Percentiles rank a stretch among this genome's conserved stretches.
phyloP scores from a whole-genome alignment of 1,284 basidiomycete genomes.

The Cryptococcus floricola region DNA sequence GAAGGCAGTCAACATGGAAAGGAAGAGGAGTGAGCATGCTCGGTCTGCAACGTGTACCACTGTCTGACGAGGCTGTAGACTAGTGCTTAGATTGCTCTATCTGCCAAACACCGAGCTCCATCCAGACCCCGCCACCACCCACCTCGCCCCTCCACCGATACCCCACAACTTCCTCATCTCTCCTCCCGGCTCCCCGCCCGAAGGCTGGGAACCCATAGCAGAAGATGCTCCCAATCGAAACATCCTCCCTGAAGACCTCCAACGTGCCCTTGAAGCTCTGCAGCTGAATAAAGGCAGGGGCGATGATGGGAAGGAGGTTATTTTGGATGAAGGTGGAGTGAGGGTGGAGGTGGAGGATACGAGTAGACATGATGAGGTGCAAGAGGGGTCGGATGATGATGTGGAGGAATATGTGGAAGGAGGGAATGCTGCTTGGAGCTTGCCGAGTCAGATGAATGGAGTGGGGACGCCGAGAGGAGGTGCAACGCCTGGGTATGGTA shows the following conservation, averaged over 20 bases:
- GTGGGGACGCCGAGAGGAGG: slow-evolving; percentile 6
- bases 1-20: not conserved
- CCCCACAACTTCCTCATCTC: slow-evolving; percentile 97
- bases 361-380: slow-evolving; percentile 4
- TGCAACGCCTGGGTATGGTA: slow-evolving; percentile 23
- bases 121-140: slow-evolving; percentile 39
- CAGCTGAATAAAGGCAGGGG: slow-evolving; percentile 31
- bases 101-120: slow-evolving; percentile 64
- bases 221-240: slow-evolving; percentile 88
- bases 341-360: slow-evolving; percentile 44
- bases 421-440: slow-evolving; percentile 11
- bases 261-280: slow-evolving; percentile 62
- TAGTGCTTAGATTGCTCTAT: slow-evolving; percentile 69
- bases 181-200: slow-evolving; percentile 94
- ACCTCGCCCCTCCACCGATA: slow-evolving; percentile 70
- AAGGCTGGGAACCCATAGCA: slow-evolving; percentile 88
- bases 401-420: slow-evolving; percentile 18
- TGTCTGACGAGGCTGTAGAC: slow-evolving; percentile 32
- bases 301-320: slow-evolving; percentile 32
- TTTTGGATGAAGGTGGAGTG: slow-evolving; percentile 41
- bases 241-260: slow-evolving; percentile 86
- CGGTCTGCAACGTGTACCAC: not conserved
- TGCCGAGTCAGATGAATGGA: slow-evolving; percentile 11
- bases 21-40: not conserved
- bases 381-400: slow-evolving; percentile 8